A percentile compares a stretch with the other conserved stretches of the same genome.
Conservation (phyloP, 495 filamentous ascomycete species). For the Annulohypoxylon stygium region DNA sequence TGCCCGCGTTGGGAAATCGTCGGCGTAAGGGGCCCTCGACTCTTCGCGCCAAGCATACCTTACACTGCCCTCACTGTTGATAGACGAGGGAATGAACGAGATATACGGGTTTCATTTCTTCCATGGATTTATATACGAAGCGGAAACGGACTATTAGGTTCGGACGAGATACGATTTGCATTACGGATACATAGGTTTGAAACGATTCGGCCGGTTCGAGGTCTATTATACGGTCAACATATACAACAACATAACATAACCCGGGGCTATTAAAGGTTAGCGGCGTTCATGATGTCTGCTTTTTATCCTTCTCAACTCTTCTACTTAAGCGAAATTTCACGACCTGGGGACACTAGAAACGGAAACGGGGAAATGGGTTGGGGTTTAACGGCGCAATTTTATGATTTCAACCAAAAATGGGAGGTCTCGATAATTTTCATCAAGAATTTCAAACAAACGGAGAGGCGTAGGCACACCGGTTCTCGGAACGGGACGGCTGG, state of each 20-base stretch:
- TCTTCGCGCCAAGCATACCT: conserved; percentile 40
- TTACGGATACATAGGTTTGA: conserved; percentile 22
- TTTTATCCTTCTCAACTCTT: background rate
- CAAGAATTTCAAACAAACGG: background rate
- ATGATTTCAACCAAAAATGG: conserved; percentile 8
- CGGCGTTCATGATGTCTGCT: conserved; percentile 12
- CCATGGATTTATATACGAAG: background rate
- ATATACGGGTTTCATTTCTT: conserved; percentile 12
- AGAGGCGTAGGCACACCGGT: conserved; percentile 13
- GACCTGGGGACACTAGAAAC: conserved; percentile 7
- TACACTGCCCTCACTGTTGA: conserved; percentile 37
- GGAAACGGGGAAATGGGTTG: conserved; percentile 1
- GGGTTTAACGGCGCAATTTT: background rate
- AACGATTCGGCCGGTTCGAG: conserved; percentile 33
- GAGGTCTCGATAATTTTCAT: background rate
- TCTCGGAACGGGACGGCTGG: conserved; percentile 6
- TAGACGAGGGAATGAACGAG: background rate
- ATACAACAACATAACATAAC: conserved; percentile 18
- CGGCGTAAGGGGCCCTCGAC: conserved; percentile 52
- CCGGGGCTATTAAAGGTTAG: conserved; percentile 13
- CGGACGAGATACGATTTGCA: conserved; percentile 32
- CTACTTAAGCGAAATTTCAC: conserved; percentile 1
- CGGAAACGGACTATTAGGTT: conserved; percentile 36
- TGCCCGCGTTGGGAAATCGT: conserved; percentile 49
- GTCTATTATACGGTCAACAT: conserved; percentile 15